These are phyloP conservation scores for Chenopodium formosanum DNA, from an alignment of 148 eudicot genomes.

Conservation along the genomic window DNA sequence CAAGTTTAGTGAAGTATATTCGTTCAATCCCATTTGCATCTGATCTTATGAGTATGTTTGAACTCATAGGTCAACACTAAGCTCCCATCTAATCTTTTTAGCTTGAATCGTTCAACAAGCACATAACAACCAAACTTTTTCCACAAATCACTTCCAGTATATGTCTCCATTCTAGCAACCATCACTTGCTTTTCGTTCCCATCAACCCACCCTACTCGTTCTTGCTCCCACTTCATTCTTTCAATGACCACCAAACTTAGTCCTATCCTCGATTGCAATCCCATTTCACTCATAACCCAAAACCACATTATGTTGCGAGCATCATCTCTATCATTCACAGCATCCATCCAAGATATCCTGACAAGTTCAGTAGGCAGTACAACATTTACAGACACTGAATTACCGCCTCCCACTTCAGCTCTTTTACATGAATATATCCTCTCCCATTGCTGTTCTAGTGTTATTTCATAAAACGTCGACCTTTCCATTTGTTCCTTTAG, in stretches of 20 bases:
- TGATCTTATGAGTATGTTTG: slow-evolving; percentile 11
- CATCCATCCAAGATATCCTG: neutral
- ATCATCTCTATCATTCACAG: slow-evolving; percentile 1
- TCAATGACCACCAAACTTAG: slow-evolving; percentile 7
- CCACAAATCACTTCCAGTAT: slow-evolving; percentile 4
- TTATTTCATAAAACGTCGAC: slow-evolving; percentile 24
- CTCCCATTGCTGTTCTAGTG: slow-evolving; percentile 6
- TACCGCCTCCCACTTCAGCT: neutral
- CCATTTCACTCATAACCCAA: neutral
- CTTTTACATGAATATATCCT: neutral
- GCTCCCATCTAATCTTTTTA: slow-evolving; percentile 17
- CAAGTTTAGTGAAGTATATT: neutral
- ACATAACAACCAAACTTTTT: slow-evolving; percentile 10
- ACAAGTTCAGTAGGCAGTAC: slow-evolving; percentile 4
- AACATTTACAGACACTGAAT: slow-evolving; percentile 7
- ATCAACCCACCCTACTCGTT: slow-evolving; percentile 13
- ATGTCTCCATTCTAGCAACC: neutral
- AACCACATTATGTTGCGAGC: slow-evolving; percentile 4
- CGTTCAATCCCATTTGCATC: slow-evolving; percentile 11
- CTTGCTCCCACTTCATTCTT: slow-evolving; percentile 21
- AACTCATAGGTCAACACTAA: slow-evolving; percentile 7
- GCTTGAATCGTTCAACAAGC: slow-evolving; percentile 14
- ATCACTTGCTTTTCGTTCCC: slow-evolving; percentile 7
- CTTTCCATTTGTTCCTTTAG: slow-evolving; percentile 20
- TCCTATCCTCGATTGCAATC: neutral